Evolutionary conservation across 495 filamentous ascomycete species (phyloP).

Genomic region (Aspergillus diversus): DNA sequence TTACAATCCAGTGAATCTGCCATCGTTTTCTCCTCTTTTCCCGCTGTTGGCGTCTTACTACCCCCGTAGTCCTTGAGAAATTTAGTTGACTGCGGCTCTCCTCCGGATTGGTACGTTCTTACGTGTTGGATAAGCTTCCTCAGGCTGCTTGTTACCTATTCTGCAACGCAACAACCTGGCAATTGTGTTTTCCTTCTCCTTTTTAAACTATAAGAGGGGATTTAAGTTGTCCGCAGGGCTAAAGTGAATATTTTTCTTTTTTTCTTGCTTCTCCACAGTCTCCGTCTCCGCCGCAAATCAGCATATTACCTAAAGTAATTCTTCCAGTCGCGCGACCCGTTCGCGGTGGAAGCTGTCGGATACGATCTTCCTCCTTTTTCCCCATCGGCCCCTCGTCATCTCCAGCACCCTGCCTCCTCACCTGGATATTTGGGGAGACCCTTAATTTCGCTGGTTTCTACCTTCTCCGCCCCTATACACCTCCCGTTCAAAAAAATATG

Average conservation of each 20-base stretch:
- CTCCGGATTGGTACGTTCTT: constrained; percentile 12
- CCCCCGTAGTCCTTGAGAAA: background rate
- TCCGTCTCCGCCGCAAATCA: background rate
- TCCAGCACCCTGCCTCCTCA: background rate
- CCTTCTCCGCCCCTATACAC: constrained; percentile 6
- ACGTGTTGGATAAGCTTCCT: constrained; percentile 20
- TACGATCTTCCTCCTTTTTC: constrained; percentile 24
- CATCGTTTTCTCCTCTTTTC: background rate
- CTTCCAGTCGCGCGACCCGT: constrained; percentile 11
- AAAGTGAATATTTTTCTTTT: background rate
- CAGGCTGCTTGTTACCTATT: constrained; percentile 5
- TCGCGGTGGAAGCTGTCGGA: constrained; percentile 25
- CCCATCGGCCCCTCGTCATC: constrained; percentile 16
- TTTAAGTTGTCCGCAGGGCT: background rate
- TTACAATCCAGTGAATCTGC: background rate
- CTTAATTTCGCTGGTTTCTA: background rate
- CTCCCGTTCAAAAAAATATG: constrained; percentile 34
- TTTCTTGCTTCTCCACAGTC: background rate
- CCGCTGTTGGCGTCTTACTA: background rate
- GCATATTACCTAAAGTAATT: background rate
- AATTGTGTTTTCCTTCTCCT: constrained; percentile 1
- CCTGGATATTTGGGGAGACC: background rate
- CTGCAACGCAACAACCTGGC: background rate
- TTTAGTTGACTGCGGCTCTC: background rate
- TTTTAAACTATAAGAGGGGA: background rate